Base-by-base conservation (phyloP, 169 alveolate genomes). In the Babesia ovis region DNA sequence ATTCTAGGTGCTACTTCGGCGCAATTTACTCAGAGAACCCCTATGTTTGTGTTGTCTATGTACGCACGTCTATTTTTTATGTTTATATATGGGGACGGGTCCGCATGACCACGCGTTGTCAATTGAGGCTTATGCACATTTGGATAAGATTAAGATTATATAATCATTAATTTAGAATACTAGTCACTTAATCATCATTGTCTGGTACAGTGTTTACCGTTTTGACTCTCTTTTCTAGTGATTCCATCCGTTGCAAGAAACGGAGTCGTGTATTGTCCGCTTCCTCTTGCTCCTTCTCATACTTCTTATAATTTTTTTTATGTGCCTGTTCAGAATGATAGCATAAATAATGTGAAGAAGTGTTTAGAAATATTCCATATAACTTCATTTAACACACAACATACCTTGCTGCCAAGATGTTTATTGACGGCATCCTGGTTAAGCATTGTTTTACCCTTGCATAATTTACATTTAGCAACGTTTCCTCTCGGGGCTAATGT, bases 351-450 rank as follows among this genome's bases (percentile, higher is more conserved):
- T 22, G 12, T 22, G 31, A 22, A 14, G n/a, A 51, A 18, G 27
- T 11, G 12, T 42, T 42, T 42, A 12, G 50, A 42, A 42, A n/a
- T n/a, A n/a, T n/a, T n/a, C n/a, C n/a, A n/a, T 48, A 5, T 48
- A 18, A 48, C 12, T 39, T 12, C 5, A 4, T 29, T 14, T n/a
- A 2, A 3, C 61, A 18, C 45, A 23, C 20, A 29, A n/a, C 60
- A 68, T 79, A 72, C 89, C 83, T 81, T 81, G 59, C 85, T 71
- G 43, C 41, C 48, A 43, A 81, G 34, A 32, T 81, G 89, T 46
- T 81, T 81, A 32, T 81, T 18, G 29, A 81, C 60, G 37, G 75
- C 66, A n/a, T 72, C 81, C 41, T 81, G 42, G 69, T 81, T 81
- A 29, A 81, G 64, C 56, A 81, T 32, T 20, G 81, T 66, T 37